phyloP scores from a whole-genome alignment of 2,329 filamentous ascomycete species.

The Paraphoma chrysanthemicola region DNA sequence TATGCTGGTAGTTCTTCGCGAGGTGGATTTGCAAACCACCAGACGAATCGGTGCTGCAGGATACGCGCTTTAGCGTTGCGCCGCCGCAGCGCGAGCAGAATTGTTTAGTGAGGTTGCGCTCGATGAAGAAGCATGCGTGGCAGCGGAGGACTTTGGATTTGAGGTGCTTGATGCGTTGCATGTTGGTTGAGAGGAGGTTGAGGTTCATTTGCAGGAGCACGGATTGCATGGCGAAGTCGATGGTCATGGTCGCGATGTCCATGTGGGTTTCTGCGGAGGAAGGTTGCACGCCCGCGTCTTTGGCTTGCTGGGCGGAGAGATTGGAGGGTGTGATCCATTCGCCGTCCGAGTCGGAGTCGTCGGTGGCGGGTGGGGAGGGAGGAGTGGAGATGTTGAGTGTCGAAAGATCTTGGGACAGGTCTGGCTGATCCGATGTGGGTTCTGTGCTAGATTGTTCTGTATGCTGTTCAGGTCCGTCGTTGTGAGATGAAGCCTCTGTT shows the following conservation, averaged over 20 bases:
- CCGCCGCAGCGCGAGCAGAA: slow-evolving; percentile 94
- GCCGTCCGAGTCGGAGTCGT: slow-evolving; percentile 42
- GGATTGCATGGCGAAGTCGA: slow-evolving; percentile 98
- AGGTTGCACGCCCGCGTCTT: slow-evolving; percentile 59
- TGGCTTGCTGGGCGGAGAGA: slow-evolving; percentile 80
- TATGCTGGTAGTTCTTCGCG: slow-evolving; percentile 96
- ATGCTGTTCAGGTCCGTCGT: neutral
- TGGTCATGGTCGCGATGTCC: slow-evolving; percentile 89
- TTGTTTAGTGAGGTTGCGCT: slow-evolving; percentile 83
- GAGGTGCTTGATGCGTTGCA: slow-evolving; percentile 82
- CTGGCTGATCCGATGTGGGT: slow-evolving; percentile 1
- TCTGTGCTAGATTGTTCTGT: neutral
- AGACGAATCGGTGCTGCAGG: slow-evolving; percentile 80
- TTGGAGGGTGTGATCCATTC: slow-evolving; percentile 97
- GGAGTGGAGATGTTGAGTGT: slow-evolving; percentile 24
- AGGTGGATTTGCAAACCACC: slow-evolving; percentile 87
- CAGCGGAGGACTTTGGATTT: slow-evolving; percentile 91
- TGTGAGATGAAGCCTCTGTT: neutral
- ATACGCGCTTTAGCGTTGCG: slow-evolving; percentile 81
- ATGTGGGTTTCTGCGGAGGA: slow-evolving; percentile 66
- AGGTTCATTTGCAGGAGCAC: slow-evolving; percentile 94
- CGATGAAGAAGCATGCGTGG: slow-evolving; percentile 78
- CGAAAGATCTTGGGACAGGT: slow-evolving; percentile 25
- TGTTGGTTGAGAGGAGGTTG: slow-evolving; percentile 78
- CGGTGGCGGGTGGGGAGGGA: slow-evolving; percentile 19